Conservation (phyloP, 805 yeast species). For the Yamadazyma phyllophila region DNA sequence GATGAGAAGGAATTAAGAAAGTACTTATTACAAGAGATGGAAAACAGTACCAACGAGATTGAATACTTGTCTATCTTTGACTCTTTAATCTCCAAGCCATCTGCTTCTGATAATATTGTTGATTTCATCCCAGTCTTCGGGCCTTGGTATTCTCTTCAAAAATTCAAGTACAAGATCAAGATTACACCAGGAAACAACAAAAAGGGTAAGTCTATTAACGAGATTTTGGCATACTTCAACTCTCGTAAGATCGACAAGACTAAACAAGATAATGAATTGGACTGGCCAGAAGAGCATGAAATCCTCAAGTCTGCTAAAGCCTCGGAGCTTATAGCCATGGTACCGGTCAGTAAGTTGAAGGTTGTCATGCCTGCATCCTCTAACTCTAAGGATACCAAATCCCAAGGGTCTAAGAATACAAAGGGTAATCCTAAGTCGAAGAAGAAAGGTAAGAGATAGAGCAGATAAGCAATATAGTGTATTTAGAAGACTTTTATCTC, state of each 20-base stretch:
- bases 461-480: neutral
- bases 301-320: conserved; percentile 55
- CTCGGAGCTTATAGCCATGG: conserved; percentile 60
- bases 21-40: conserved; percentile 32
- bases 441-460: conserved; percentile 16
- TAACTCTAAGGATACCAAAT: conserved; percentile 5
- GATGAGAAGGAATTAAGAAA: conserved; percentile 44
- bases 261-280: conserved; percentile 50
- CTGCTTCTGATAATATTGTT: conserved; percentile 48
- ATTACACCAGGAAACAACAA: conserved; percentile 77
- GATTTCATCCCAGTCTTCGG: conserved; percentile 86
- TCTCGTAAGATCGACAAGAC: conserved; percentile 42
- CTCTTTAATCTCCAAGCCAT: conserved; percentile 44
- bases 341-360: conserved; percentile 73
- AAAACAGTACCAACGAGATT: conserved; percentile 28
- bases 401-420: conserved; percentile 7
- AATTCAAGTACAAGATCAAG: conserved; percentile 78
- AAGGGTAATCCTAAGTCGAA: conserved; percentile 6
- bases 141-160: conserved; percentile 81
- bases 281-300: conserved; percentile 72
- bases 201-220: conserved; percentile 82
- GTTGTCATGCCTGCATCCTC: conserved; percentile 52
- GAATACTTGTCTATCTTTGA: conserved; percentile 45
- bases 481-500: neutral
- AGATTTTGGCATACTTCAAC: conserved; percentile 58